Base-by-base conservation (phyloP, 495 filamentous ascomycete genomes). In the Tetracladium marchalianum region DNA sequence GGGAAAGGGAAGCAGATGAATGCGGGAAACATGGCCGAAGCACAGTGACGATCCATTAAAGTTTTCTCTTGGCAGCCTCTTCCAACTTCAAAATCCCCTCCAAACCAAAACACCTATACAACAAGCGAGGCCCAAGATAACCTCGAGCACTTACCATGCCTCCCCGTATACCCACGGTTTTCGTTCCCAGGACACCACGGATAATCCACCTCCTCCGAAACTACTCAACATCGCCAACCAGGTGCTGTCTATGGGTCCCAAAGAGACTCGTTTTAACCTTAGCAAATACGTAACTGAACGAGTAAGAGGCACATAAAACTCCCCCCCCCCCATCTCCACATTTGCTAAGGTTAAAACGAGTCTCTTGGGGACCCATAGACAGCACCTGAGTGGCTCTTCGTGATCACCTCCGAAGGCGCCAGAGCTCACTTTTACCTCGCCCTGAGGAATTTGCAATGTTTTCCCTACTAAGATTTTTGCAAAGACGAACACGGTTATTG, bases 401-500 rank as follows among this genome's bases (percentile, higher is more conserved):
- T 17, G 85, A 93, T 39, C 95, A 87, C 70, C 63, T 75, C n/a
- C 71, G 76, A 45, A 68, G 31, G 84, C 77, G 52, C 67, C 73
- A 12, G 72, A 70, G 17, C 66, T 71, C 11, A 74, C 67, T 1
- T 93, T 93, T 63, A 77, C 77, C 11, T 81, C 84, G 19, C 67
- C 75, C n/a, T n/a, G n/a, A n/a, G 1, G 68, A 77, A 5, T 95
- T 95, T 53, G 62, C 72, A 22, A 84, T 47, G 87, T 95, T 31
- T 92, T 95, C 62, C 64, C 85, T 0, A 62, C 70, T 22, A 85
- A 79, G 62, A 75, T 97, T 17, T 80, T 95, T 31, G 73, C 71
- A 46, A 82, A 78, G 46, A 82, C 81, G 3, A 92, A 89, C 58
- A 89, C 95, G 63, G 92, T 94, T 56, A 70, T 96, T 43, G 92